Evolutionary conservation across 2,329 filamentous ascomycete species (phyloP).

Genomic region (Aspergillus glaucus): DNA sequence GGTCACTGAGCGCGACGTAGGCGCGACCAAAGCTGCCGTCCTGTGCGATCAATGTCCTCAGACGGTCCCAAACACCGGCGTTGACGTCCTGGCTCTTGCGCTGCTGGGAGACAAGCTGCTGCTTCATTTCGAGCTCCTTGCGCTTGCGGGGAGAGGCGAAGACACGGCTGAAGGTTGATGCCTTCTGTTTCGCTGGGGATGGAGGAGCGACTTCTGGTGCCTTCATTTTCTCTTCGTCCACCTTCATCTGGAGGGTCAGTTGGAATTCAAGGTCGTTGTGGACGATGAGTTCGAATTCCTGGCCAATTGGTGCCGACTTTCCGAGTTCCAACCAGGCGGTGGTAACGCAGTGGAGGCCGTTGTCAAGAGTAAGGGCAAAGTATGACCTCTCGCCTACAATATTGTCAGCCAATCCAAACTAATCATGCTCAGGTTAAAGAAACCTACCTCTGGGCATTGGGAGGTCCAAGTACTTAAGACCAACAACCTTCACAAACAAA

Average conservation of each 20-base stretch:
- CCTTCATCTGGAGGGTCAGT: conserved; percentile 89
- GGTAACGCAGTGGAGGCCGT: conserved; percentile 94
- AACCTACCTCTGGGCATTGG: conserved; percentile 79
- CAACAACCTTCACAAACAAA: conserved; percentile 97
- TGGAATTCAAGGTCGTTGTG: conserved; percentile 98
- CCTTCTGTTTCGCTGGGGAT: conserved; percentile 67
- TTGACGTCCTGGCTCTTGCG: conserved; percentile 58
- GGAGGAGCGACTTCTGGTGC: conserved; percentile 33
- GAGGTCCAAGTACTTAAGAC: conserved; percentile 89
- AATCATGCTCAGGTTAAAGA: neutral
- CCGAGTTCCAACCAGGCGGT: conserved; percentile 92
- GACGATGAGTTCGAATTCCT: conserved; percentile 96
- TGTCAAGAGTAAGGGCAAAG: conserved; percentile 96
- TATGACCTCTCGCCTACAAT: conserved; percentile 73
- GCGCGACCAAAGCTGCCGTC: conserved; percentile 93
- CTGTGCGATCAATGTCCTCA: conserved; percentile 78
- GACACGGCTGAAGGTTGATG: conserved; percentile 83
- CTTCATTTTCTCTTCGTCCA: conserved; percentile 68
- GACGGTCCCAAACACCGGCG: conserved; percentile 64
- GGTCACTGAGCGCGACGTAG: conserved; percentile 89
- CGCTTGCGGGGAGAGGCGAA: conserved; percentile 95
- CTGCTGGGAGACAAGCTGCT: conserved; percentile 76
- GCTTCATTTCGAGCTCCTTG: conserved; percentile 82
- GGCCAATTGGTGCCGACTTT: conserved; percentile 86
- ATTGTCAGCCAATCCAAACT: neutral